Evolutionary conservation across 345 rosid genomes (phyloP).

Genomic region (Bruguiera gymnorhiza): DNA sequence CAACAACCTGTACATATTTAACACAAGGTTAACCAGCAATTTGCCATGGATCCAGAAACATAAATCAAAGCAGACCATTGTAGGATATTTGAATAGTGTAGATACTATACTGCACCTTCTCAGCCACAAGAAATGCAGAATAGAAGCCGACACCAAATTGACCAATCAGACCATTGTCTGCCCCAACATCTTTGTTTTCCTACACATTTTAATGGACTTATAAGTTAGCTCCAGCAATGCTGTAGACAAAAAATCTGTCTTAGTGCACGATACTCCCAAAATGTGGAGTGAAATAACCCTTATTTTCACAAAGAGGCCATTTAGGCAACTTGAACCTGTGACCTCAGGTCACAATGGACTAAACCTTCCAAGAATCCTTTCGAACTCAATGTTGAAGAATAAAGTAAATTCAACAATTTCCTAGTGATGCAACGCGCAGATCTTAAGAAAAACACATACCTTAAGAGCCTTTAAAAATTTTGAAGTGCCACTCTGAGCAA

Average conservation of each 20-base stretch:
- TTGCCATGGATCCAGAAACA: conserved; percentile 1
- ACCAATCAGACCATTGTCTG: conserved; percentile 85
- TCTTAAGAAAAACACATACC: conserved; percentile 35
- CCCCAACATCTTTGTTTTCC: conserved; percentile 92
- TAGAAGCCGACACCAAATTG: conserved; percentile 99
- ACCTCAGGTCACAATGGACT: too few species aligned
- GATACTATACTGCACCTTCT: conserved; percentile 53
- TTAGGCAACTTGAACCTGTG: too few species aligned
- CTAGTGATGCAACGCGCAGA: neutral
- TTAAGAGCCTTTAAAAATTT: conserved; percentile 88
- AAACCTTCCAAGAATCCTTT: too few species aligned
- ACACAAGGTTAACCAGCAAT: conserved; percentile 3
- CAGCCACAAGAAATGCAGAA: conserved; percentile 95
- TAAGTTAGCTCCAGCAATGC: conserved; percentile 3
- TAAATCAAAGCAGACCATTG: neutral
- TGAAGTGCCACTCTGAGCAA: conserved; percentile 99
- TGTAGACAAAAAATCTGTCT: neutral
- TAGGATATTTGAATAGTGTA: neutral
- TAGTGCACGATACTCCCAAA: too few species aligned
- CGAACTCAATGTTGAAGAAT: neutral
- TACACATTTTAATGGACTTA: conserved; percentile 19
- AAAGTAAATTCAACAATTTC: neutral
- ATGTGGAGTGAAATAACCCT: too few species aligned
- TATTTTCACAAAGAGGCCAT: too few species aligned
- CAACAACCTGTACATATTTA: conserved; percentile 62